These are phyloP conservation scores for Calendula officinalis DNA, from an alignment of 129 eudicot species.

Conservation along the genomic window DNA sequence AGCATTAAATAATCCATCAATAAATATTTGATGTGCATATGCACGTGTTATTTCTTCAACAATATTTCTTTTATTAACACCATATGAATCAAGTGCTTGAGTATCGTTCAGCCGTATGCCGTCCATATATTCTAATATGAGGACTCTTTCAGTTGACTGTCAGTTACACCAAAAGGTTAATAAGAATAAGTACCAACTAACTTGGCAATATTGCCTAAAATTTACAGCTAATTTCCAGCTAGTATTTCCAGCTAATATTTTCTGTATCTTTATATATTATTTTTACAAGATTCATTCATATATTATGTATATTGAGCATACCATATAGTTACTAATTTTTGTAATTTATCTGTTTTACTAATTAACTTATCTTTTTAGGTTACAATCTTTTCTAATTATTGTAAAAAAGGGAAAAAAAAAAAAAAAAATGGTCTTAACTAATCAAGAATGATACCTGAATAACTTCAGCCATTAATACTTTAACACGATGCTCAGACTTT, in stretches of 20 bases:
- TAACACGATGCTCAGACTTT: slow-evolving; percentile 50
- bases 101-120: slow-evolving; percentile 80
- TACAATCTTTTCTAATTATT: too few relatives aligned
- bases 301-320: too few relatives aligned
- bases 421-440: background rate
- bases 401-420: too few relatives aligned
- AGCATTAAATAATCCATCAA: slow-evolving; percentile 90
- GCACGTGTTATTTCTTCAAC: slow-evolving; percentile 96
- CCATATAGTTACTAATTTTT: too few relatives aligned
- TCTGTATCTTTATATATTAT: too few relatives aligned
- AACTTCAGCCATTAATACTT: slow-evolving; percentile 82
- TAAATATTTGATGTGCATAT: slow-evolving; percentile 94
- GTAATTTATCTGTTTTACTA: too few relatives aligned
- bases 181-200: slow-evolving; percentile 1
- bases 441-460: slow-evolving; percentile 52
- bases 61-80: slow-evolving; percentile 72
- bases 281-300: too few relatives aligned
- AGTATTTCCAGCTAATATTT: too few relatives aligned
- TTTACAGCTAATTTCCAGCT: too few relatives aligned
- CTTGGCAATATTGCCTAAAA: too few relatives aligned
- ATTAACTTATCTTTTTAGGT: too few relatives aligned
- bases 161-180: slow-evolving; percentile 20
- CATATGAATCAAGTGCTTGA: slow-evolving; percentile 55
- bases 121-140: slow-evolving; percentile 86
- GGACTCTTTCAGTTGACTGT: slow-evolving; percentile 89